Evolutionary conservation across 2,329 filamentous ascomycete genomes (phyloP), one percentile per base, ranked within the genome.

Genomic region (Paraconiothyrium brasiliense): DNA sequence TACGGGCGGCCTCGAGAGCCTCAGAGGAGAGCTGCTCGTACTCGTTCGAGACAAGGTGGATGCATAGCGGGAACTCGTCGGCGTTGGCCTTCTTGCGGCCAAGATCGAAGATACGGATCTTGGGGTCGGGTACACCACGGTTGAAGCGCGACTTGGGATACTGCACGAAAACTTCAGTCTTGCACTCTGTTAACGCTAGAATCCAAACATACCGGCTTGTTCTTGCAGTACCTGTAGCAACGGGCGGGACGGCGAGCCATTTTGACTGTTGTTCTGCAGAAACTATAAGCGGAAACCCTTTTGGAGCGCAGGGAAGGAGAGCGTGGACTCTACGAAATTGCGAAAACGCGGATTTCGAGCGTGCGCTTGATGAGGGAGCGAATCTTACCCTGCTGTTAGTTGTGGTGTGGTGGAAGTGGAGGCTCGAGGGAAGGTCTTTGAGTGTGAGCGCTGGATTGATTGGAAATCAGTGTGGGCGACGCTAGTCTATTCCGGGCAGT

Each of bases 191-290:
- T n/a, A 16, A 7, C 52, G 56, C 58, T 46, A 35, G 47, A 16
- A 11, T 46, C 54, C 58, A 16, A 52, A 75, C 75, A 64, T 78
- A 78, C 85, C 83, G 97, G 93, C 93, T 97, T 97, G 91, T 98
- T 99, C 93, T 99, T 99, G 94, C 95, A 99, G 92, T 99, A 99
- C 82, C 95, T 91, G 90, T 97, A 99, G 88, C 95, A 99, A 88
- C 95, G 92, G 82, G 95, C 95, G 82, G 95, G 95, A 92, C 95
- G 93, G 86, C 95, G 93, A 82, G 95, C 95, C 95, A 99, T 99
- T 88, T 90, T 94, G 90, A 90, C 88, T 85, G 87, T 86, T 59
- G 69, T 77, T 76, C 73, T 78, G 74, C 82, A 13, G 24, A n/a
- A 13, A 41, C 24, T 82, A 81, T 83, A 79, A 82, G 79, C 77